These are phyloP conservation scores for Magnolia changhungtana DNA, from an alignment of 164 flowering plant species.

Conservation along the genomic window DNA sequence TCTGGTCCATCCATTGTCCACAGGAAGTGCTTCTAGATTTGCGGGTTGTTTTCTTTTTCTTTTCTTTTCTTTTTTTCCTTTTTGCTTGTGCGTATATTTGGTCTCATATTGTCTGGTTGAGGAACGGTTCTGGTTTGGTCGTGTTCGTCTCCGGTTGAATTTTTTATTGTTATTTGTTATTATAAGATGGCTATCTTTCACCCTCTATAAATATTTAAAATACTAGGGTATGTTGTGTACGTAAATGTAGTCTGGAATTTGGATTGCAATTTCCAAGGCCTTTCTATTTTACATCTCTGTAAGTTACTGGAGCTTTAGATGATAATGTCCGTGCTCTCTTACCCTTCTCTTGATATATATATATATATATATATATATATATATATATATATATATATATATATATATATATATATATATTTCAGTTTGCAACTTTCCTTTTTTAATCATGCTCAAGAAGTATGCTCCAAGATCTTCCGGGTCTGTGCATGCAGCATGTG, in stretches of 20 bases:
- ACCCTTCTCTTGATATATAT: too few species aligned
- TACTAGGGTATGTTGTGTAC: slow-evolving; percentile 1
- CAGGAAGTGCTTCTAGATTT: slow-evolving; percentile 19
- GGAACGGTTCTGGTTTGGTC: slow-evolving; percentile 12
- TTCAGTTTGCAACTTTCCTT: too few species aligned
- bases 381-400: too few species aligned
- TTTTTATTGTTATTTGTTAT: slow-evolving; percentile 2
- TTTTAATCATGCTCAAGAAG: too few species aligned
- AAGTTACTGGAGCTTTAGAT: neutral
- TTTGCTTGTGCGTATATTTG: neutral
- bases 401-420: too few species aligned
- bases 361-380: too few species aligned
- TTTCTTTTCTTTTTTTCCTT: too few species aligned
- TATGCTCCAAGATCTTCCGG: too few species aligned
- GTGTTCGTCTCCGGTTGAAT: neutral
- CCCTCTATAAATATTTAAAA: neutral
- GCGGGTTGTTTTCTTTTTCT: neutral
- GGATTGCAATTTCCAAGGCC: slow-evolving; percentile 9
- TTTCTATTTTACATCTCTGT: neutral
- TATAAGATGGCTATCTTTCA: neutral
- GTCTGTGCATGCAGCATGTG: too few species aligned
- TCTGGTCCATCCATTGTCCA: slow-evolving; percentile 34
- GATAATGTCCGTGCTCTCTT: neutral
- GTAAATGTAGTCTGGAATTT: slow-evolving; percentile 2
- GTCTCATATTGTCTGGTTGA: slow-evolving; percentile 29